phyloP scores from a whole-genome alignment of 139 green algal species.

The Closterium sp. region DNA sequence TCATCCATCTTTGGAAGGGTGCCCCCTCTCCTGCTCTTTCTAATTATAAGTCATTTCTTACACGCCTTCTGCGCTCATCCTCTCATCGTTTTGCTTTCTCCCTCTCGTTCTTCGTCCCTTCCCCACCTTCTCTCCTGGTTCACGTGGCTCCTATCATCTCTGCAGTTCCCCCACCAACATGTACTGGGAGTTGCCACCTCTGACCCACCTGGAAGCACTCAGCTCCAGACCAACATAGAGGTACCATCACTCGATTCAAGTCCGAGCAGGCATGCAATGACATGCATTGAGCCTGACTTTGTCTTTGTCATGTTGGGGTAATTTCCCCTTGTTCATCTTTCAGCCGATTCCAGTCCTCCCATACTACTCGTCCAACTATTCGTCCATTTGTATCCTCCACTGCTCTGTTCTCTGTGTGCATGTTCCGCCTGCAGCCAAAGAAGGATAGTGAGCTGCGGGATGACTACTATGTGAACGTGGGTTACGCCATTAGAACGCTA shows the following conservation, averaged over 20 bases:
- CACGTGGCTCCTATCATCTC: not conserved
- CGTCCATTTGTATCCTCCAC: not conserved
- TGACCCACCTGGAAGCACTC: not conserved
- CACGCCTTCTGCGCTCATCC: not conserved
- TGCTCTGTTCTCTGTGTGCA: not conserved
- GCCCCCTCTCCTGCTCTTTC: not conserved
- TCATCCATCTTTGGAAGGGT: too few species aligned
- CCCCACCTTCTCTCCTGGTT: not conserved
- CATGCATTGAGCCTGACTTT: not conserved
- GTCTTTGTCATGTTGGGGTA: not conserved
- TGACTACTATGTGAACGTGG: slow-evolving; percentile 93
- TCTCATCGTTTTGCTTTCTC: not conserved
- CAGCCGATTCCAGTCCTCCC: not conserved
- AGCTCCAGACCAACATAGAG: not conserved
- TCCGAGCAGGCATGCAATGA: not conserved
- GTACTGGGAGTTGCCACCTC: not conserved
- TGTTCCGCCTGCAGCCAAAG: not conserved
- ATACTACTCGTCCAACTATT: not conserved
- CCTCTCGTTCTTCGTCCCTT: not conserved
- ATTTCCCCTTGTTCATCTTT: not conserved
- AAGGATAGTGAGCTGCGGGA: slow-evolving; percentile 46
- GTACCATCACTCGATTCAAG: not conserved
- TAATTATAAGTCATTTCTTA: too few species aligned
- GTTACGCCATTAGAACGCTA: slow-evolving; percentile 84
- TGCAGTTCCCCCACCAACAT: not conserved